Conservation (phyloP, 1,139 yeast genomes). For the Yamadazyma dushanensis region DNA sequence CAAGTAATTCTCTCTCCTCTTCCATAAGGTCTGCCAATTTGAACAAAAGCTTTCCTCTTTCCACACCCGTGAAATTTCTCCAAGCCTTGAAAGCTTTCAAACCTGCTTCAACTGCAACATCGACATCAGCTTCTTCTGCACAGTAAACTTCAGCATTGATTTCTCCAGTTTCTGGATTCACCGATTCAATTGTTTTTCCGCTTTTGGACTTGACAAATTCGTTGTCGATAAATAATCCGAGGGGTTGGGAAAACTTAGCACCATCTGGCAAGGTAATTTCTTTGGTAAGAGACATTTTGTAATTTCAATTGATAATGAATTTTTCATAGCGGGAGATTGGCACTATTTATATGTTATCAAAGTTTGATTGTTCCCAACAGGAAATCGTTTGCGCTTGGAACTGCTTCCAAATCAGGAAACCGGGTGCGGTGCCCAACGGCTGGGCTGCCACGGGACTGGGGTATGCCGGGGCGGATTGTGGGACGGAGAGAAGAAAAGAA, state of each 20-base stretch:
- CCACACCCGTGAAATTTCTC: constrained; percentile 47
- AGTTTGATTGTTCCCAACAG: background rate
- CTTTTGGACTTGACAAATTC: constrained; percentile 65
- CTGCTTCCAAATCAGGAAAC: background rate
- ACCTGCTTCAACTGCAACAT: constrained; percentile 75
- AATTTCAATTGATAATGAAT: background rate
- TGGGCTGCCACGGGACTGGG: too few relatives aligned
- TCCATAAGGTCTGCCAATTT: constrained; percentile 65
- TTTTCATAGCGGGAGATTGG: background rate
- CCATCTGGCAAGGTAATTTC: constrained; percentile 60
- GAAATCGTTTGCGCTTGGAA: background rate
- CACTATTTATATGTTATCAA: background rate
- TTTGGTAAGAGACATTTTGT: constrained; percentile 27
- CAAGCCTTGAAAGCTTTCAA: constrained; percentile 62
- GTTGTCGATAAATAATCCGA: constrained; percentile 84
- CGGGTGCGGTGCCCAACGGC: background rate
- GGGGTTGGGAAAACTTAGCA: constrained; percentile 56
- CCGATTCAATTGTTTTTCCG: constrained; percentile 63
- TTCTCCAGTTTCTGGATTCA: constrained; percentile 70
- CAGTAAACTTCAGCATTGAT: constrained; percentile 63
- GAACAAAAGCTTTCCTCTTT: constrained; percentile 54
- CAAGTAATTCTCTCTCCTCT: constrained; percentile 54
- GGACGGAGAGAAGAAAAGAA: too few relatives aligned
- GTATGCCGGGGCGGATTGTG: too few relatives aligned
- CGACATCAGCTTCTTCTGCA: constrained; percentile 70